Evolutionary conservation across 179 eudicot genomes (phyloP).

Genomic region (Beta lomatogona): DNA sequence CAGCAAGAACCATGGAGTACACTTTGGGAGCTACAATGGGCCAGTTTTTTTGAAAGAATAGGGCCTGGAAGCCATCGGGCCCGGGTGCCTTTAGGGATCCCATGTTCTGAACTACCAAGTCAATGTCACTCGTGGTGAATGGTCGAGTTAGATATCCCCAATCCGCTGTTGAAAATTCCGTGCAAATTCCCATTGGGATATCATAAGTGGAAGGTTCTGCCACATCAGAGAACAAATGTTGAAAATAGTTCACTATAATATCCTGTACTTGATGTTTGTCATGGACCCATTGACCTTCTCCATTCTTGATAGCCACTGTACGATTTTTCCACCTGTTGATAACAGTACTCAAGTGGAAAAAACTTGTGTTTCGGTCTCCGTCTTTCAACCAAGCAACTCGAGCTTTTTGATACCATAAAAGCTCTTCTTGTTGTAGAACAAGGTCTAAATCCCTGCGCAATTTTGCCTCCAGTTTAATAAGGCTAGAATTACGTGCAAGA

Average conservation of each 20-base stretch:
- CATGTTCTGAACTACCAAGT: no score
- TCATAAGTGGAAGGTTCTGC: no score
- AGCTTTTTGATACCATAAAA: background rate
- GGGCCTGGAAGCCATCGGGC: background rate
- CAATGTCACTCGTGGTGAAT: background rate
- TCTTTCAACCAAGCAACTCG: background rate
- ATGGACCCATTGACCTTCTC: background rate
- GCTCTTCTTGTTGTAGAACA: background rate
- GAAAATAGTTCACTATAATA: background rate
- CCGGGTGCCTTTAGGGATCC: background rate
- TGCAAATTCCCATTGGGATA: background rate
- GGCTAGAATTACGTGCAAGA: no score
- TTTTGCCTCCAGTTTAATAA: background rate
- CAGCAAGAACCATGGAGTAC: fast-evolving
- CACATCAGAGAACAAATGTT: background rate
- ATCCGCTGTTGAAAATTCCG: background rate
- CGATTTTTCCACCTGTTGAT: background rate
- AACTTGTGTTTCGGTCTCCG: background rate
- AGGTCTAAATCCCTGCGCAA: background rate
- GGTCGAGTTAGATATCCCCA: background rate
- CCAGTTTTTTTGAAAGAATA: background rate
- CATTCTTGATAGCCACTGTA: background rate
- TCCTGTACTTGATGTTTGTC: background rate
- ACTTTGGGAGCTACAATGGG: background rate
- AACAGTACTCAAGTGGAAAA: background rate